Evolutionary conservation across 2,329 filamentous ascomycete genomes (phyloP).

Genomic region (Plenodomus biglobosus): DNA sequence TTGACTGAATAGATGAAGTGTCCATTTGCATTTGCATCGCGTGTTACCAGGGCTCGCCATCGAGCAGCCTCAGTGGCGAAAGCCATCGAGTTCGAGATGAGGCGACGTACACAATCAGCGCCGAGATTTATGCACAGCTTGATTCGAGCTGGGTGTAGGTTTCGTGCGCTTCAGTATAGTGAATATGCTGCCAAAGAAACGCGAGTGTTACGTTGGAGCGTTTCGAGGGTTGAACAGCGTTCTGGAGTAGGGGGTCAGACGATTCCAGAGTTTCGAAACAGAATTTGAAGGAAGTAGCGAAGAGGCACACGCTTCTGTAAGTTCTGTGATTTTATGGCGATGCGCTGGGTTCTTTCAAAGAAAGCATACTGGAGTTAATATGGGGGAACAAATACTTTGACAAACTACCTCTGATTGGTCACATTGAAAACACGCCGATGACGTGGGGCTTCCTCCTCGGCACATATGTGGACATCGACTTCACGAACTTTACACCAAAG

Average conservation of each 20-base stretch:
- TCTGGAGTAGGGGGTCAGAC: no score
- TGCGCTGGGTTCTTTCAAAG: background rate
- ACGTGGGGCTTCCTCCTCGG: background rate
- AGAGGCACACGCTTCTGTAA: no score
- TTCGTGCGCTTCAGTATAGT: no score
- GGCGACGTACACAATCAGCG: background rate
- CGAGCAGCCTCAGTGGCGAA: slow-evolving; percentile 38
- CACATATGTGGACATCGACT: background rate
- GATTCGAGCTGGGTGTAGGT: no score
- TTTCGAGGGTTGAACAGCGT: no score
- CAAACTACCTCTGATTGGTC: slow-evolving; percentile 21
- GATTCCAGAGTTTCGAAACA: no score
- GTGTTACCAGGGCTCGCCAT: slow-evolving; percentile 48
- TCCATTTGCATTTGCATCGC: slow-evolving; percentile 48
- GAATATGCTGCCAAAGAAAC: no score
- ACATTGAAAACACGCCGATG: slow-evolving; percentile 21
- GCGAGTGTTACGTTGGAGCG: no score
- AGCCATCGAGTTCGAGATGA: slow-evolving; percentile 18
- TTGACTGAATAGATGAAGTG: slow-evolving; percentile 60
- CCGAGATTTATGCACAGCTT: background rate
- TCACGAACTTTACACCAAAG: background rate
- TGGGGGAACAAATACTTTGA: no score
- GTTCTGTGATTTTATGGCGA: no score
- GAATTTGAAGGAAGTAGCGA: no score
- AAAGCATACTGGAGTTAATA: background rate